Percentiles rank a stretch among this genome's conserved stretches.
These are phyloP conservation scores for Tuber aestivum DNA, from an alignment of 495 filamentous ascomycete species.

Conservation along the genomic window DNA sequence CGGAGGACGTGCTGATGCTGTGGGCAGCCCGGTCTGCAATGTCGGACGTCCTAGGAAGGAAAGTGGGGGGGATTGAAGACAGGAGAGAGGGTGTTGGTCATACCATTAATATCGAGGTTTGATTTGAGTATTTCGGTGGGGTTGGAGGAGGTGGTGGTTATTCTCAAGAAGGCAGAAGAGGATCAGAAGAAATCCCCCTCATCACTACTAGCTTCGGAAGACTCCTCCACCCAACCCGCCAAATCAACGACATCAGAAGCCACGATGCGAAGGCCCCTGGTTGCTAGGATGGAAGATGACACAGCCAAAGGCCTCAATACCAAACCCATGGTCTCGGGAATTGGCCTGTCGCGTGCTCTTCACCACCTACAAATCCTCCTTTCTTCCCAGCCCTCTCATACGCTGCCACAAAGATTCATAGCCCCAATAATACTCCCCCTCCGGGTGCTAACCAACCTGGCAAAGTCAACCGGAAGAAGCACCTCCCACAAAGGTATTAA, in stretches of 20 bases:
- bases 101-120: too few species aligned
- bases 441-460: constrained; percentile 53
- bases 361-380: constrained; percentile 49
- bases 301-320: not conserved
- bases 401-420: constrained; percentile 53
- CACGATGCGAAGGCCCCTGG: not conserved
- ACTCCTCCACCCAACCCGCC: not conserved
- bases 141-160: not conserved
- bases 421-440: constrained; percentile 54
- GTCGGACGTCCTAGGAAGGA: constrained; percentile 54
- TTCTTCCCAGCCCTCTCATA: constrained; percentile 52
- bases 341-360: constrained; percentile 43
- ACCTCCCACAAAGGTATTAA: constrained; percentile 27
- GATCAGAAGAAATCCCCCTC: constrained; percentile 20
- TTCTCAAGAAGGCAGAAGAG: not conserved
- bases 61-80: constrained; percentile 50
- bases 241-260: constrained; percentile 11
- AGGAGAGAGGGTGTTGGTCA: constrained; percentile 55
- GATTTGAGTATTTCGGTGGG: too few species aligned
- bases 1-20: too few species aligned
- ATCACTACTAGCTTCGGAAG: constrained; percentile 29
- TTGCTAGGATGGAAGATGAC: constrained; percentile 10
- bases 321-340: constrained; percentile 27
- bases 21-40: constrained; percentile 55
- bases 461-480: constrained; percentile 38